Evolutionary conservation across 306 rosid genomes (phyloP), one percentile per base, ranked within the genome.

Genomic region (Lathyrus aphaca): DNA sequence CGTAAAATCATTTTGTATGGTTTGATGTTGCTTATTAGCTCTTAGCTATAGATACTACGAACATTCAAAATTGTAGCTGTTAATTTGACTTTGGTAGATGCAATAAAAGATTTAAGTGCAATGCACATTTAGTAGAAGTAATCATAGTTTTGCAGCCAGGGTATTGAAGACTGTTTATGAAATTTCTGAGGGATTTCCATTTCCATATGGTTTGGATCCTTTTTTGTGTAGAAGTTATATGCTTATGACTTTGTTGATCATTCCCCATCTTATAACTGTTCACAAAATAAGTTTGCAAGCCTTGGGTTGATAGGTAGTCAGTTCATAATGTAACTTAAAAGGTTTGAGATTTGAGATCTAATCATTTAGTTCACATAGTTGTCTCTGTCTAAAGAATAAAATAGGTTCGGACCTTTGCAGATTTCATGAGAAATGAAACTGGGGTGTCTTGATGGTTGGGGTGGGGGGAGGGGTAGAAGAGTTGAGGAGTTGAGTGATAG

Each of bases 181-280:
- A 25, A 18, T 58, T 32, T 74, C 16, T 38, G 39, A 46, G 44
- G 68, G 46, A 18, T 35, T 59, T 46, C 50, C 29, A 32, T 69
- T 48, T 46, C 21, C 38, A 6, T 68, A 15, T 19, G 61, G 54
- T 35, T 75, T 50, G 73, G 49, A 53, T 66, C 63, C 11, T 8
- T 49, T 8, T 49, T 65, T 54, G 37, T n/a, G 30, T 53, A 72
- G 44, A 60, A 62, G 44, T 50, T 64, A 55, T 55, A 62, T 62
- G 18, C 67, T 25, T 62, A 54, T 76, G 54, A 23, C 63, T 80
- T 80, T 60, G n/a, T 75, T 60, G 49, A n/a, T 51, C 71, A 68
- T 32, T 63, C 21, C 40, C 73, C 32, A 17, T 57, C 23, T 67
- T 57, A 48, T 30, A 69, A n/a, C 45, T 45, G 50, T 68, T 56